Evolutionary conservation across 441 rosid genomes (phyloP).

Genomic region (Flueggea neowawraea): DNA sequence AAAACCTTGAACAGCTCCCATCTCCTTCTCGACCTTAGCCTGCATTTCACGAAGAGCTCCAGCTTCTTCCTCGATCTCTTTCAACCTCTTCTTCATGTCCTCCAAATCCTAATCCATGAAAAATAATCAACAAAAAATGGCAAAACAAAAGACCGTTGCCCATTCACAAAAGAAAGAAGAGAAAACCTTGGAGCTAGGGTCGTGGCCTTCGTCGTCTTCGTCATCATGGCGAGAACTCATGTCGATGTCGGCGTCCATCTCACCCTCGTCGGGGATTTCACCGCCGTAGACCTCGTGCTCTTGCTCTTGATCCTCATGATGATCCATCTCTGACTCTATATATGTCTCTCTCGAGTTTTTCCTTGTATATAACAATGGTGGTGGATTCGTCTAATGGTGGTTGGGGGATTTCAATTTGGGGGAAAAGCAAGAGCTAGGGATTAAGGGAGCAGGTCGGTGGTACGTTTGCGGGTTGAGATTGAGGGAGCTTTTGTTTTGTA

Average conservation of each 20-base stretch:
- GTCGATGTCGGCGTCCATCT: constrained; percentile 72
- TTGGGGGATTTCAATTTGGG: no score
- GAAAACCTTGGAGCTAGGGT: constrained; percentile 58
- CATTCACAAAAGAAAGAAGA: neutral
- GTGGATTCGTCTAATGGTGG: no score
- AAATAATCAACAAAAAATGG: neutral
- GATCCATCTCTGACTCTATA: constrained; percentile 36
- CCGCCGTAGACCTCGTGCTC: constrained; percentile 97
- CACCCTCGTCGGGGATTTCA: constrained; percentile 91
- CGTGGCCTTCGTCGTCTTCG: constrained; percentile 68
- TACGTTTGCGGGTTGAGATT: no score
- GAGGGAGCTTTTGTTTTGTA: no score
- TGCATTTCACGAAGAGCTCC: constrained; percentile 99
- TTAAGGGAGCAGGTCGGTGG: no score
- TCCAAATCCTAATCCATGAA: constrained; percentile 62
- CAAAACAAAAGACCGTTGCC: neutral
- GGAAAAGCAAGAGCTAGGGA: no score
- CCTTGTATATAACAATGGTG: no score
- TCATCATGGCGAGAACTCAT: constrained; percentile 48
- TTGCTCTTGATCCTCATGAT: constrained; percentile 57
- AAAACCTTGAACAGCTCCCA: constrained; percentile 86
- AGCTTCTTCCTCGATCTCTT: constrained; percentile 98
- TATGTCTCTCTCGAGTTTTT: no score
- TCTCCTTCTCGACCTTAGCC: constrained; percentile 96
- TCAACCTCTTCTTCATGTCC: constrained; percentile 94